A percentile compares a stretch with the other conserved stretches of the same genome.
Conservation (phyloP, 2,329 filamentous ascomycete genomes). For the Diplodia mutila region DNA sequence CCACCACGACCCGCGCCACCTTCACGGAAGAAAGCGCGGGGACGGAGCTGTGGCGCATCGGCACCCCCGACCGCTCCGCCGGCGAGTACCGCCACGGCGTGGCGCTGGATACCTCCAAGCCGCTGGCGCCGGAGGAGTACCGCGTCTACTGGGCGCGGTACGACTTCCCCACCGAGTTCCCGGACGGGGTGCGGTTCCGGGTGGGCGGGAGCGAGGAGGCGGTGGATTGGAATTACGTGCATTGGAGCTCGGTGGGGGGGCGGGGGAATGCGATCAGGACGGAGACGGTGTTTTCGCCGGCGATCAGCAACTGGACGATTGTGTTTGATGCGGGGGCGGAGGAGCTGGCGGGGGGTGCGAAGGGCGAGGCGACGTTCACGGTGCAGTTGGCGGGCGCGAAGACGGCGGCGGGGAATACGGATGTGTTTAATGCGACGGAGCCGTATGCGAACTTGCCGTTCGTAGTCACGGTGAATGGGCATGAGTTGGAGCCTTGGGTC, state of each 20-base stretch:
- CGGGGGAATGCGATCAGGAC: slow-evolving; percentile 54
- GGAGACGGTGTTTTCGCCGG: slow-evolving; percentile 47
- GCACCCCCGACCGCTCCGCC: slow-evolving; percentile 63
- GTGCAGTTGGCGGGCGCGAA: slow-evolving; percentile 67
- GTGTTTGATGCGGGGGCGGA: slow-evolving; percentile 53
- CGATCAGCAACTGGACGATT: slow-evolving; percentile 65
- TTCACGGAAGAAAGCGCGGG: slow-evolving; percentile 63
- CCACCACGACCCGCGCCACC: slow-evolving; percentile 42
- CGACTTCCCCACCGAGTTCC: slow-evolving; percentile 64
- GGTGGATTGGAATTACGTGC: slow-evolving; percentile 64
- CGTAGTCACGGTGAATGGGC: slow-evolving; percentile 53
- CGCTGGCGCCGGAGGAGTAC: slow-evolving; percentile 60
- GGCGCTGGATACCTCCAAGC: slow-evolving; percentile 52
- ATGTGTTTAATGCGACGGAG: slow-evolving; percentile 59
- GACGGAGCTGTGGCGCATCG: slow-evolving; percentile 65
- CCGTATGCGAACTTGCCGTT: slow-evolving; percentile 59
- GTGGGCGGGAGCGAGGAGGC: slow-evolving; percentile 57
- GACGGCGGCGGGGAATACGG: slow-evolving; percentile 65
- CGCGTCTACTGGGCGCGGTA: slow-evolving; percentile 65
- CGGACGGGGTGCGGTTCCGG: slow-evolving; percentile 60
- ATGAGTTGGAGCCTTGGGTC: slow-evolving; percentile 55
- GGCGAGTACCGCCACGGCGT: slow-evolving; percentile 66
- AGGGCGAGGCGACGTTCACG: slow-evolving; percentile 59
- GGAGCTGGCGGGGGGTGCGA: slow-evolving; percentile 25
- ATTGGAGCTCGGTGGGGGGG: slow-evolving; percentile 67